Conservation (phyloP, 176 grass and related monocot species). For the Areca catechu region DNA sequence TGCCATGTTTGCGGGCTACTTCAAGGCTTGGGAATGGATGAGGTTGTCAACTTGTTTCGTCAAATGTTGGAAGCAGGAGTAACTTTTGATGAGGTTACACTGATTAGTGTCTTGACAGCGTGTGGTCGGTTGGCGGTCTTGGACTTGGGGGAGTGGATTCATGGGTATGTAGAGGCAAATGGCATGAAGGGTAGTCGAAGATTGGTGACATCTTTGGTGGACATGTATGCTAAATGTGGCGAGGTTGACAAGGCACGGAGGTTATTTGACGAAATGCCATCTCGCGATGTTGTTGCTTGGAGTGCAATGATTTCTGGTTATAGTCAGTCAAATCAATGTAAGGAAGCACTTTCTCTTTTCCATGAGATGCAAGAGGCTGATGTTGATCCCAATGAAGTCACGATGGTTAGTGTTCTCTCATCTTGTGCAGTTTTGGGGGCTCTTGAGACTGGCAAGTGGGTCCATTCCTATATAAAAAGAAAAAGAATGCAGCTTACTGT, state of each 20-base stretch:
- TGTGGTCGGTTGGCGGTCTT: slow-evolving; percentile 22
- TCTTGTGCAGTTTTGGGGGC: slow-evolving; percentile 22
- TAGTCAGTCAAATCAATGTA: slow-evolving; percentile 12
- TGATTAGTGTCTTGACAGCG: slow-evolving; percentile 38
- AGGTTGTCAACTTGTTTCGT: slow-evolving; percentile 38
- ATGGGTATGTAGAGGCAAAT: slow-evolving; percentile 13
- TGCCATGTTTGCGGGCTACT: slow-evolving; percentile 31
- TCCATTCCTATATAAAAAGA: slow-evolving; percentile 25
- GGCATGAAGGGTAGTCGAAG: slow-evolving; percentile 26
- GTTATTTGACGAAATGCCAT: slow-evolving; percentile 22
- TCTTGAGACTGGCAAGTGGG: slow-evolving; percentile 20
- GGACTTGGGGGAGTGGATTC: slow-evolving; percentile 17
- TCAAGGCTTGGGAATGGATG: slow-evolving; percentile 37
- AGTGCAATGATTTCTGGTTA: slow-evolving; percentile 30
- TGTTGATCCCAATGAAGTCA: slow-evolving; percentile 20
- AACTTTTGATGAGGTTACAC: slow-evolving; percentile 48
- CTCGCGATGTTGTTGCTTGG: slow-evolving; percentile 24
- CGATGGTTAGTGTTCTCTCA: slow-evolving; percentile 20
- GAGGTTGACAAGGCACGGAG: slow-evolving; percentile 13
- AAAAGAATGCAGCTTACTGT: slow-evolving; percentile 12
- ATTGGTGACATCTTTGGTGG: slow-evolving; percentile 13
- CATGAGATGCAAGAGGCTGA: slow-evolving; percentile 21
- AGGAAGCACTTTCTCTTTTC: slow-evolving; percentile 23
- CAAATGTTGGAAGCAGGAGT: slow-evolving; percentile 29
- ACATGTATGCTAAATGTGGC: slow-evolving; percentile 25